Evolutionary conservation across 1,284 basidiomycete species (phyloP).

Genomic region (Stereum hirsutum): DNA sequence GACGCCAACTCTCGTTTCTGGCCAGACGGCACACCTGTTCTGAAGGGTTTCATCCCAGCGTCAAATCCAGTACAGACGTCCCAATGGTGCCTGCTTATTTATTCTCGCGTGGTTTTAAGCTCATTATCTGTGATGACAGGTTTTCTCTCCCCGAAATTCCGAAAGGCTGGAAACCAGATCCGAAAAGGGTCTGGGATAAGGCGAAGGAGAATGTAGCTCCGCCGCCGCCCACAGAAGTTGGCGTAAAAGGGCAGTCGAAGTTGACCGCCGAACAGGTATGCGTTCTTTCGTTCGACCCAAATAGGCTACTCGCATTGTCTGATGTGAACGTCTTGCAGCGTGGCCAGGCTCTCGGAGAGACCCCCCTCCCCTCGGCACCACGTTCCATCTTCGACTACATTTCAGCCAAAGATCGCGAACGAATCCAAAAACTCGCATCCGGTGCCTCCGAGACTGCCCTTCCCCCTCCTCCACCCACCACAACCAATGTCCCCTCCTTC

Average conservation of each 20-base stretch:
- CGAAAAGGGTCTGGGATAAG: conserved; percentile 66
- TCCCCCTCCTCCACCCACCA: conserved; percentile 13
- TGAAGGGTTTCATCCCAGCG: conserved; percentile 71
- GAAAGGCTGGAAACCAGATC: conserved; percentile 79
- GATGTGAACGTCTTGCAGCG: conserved; percentile 38
- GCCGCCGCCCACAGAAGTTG: conserved; percentile 9
- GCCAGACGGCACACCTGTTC: conserved; percentile 64
- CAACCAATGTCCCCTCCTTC: conserved; percentile 14
- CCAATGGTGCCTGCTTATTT: conserved; percentile 42
- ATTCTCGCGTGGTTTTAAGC: conserved; percentile 11
- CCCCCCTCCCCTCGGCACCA: conserved; percentile 53
- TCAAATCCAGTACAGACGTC: conserved; percentile 64
- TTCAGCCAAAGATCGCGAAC: conserved; percentile 83
- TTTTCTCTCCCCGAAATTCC: conserved; percentile 78
- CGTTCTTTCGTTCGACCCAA: background rate
- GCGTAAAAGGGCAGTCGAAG: conserved; percentile 7
- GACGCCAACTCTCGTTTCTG: conserved; percentile 15
- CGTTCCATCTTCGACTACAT: conserved; percentile 91
- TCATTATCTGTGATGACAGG: conserved; percentile 32
- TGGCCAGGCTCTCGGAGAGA: conserved; percentile 79
- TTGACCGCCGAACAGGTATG: conserved; percentile 65
- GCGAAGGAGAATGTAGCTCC: conserved; percentile 38
- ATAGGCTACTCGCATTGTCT: conserved; percentile 7
- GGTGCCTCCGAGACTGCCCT: conserved; percentile 15
- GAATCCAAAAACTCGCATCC: conserved; percentile 60